phyloP scores from a whole-genome alignment of 805 yeast genomes.

The Sugiyamaella boreocaroliniensis region DNA sequence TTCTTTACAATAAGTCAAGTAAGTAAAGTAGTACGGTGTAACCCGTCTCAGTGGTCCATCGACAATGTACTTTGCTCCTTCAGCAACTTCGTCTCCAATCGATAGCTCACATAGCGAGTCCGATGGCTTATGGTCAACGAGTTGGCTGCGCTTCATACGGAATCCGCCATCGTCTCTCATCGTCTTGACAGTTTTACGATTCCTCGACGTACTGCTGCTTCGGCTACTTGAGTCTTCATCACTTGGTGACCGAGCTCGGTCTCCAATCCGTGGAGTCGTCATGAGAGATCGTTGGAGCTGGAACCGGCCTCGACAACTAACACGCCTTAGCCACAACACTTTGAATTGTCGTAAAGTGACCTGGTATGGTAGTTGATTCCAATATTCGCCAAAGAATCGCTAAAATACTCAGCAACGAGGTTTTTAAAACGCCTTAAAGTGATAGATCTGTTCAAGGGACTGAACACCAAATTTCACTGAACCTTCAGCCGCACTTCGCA shows the following conservation, averaged over 20 bases:
- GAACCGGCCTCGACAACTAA: not conserved
- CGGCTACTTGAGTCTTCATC: not conserved
- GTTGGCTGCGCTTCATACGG: slow-evolving; percentile 10
- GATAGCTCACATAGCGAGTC: slow-evolving; percentile 10
- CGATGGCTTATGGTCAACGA: slow-evolving; percentile 2
- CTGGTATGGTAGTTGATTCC: no score
- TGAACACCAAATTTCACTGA: no score
- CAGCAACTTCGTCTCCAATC: slow-evolving; percentile 28
- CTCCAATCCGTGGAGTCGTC: not conserved
- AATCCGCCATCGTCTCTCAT: slow-evolving; percentile 13
- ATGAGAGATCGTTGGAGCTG: not conserved
- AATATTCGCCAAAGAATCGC: no score
- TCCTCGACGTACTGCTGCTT: not conserved
- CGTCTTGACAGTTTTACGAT: not conserved
- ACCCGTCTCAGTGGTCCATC: slow-evolving; percentile 55
- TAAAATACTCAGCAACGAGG: no score
- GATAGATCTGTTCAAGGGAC: no score
- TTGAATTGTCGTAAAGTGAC: not conserved
- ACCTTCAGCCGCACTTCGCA: not conserved
- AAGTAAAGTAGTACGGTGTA: slow-evolving; percentile 81
- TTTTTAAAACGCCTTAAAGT: no score
- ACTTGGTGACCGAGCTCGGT: not conserved
- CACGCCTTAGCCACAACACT: not conserved
- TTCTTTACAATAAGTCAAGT: slow-evolving; percentile 81
- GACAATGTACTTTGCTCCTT: slow-evolving; percentile 32